Base-by-base conservation (phyloP, 768 basidiomycete species). In the Tylopilus felleus region DNA sequence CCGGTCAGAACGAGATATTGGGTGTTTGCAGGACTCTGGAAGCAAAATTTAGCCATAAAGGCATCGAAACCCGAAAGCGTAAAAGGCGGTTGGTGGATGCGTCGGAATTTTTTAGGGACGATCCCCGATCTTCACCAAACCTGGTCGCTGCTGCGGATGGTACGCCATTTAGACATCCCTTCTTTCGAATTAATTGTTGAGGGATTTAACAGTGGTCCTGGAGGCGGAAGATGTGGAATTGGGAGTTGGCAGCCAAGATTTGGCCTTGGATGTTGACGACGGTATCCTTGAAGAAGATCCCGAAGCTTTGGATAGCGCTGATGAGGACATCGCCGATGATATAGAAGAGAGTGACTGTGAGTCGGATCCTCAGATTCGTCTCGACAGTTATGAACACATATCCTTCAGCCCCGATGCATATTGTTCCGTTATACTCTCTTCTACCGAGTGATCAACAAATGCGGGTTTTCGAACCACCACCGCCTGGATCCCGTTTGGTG, bases 391-490 rank as follows among this genome's bases (percentile, higher is more conserved):
- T 45, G 27, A 38, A 41, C n/a, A 35, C 49, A 44, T 31, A 19
- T 27, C 23, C 38, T 43, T 43, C 55, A 98, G 94, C 79, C 14
- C 93, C 95, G 2, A 92, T 99, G 89, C 90, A 98, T 64, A 78
- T 99, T 46, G 81, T 99, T 1, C 95, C 97, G 0, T 74, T 99
- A 2, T 98, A 98, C 71, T 97, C 97, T 4, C 77, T 98, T 5
- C 75, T 98, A 3, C 79, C 97, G 2, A 93, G 87, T 54, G 94
- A 98, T 51, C 91, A 93, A 68, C 97, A 99, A 66, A 93, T 98
- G 89, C 79, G 79, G 19, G 95, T 98, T 3, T 99, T 99, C 66
- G 74, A 85, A 55, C 76, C 86, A 1, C 93, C 95, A 13, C 97
- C 97, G 5, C 71, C 76, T 5, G 90, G 86, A 6, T 74, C 77